These are phyloP conservation scores for Alopecurus myosuroides DNA, from an alignment of 176 grass and related monocot species.

Conservation along the genomic window DNA sequence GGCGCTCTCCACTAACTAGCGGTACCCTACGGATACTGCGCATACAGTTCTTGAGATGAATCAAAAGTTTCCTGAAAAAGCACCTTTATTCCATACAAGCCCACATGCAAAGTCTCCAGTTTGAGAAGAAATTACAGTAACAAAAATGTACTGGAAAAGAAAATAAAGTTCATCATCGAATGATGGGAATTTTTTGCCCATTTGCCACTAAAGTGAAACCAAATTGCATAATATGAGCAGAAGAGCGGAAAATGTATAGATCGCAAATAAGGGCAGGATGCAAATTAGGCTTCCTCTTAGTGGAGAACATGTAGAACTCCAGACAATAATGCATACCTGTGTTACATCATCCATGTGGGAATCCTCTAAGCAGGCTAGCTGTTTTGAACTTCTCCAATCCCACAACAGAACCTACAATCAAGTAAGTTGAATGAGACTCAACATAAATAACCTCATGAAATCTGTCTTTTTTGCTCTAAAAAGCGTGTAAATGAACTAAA, in stretches of 20 bases:
- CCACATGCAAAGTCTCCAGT: neutral
- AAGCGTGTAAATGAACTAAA: neutral
- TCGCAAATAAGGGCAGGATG: neutral
- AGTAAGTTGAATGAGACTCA: neutral
- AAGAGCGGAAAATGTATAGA: neutral
- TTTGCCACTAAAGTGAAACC: neutral
- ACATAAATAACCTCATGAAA: neutral
- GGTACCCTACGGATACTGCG: neutral
- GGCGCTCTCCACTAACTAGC: neutral
- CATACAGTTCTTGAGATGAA: neutral
- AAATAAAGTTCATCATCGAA: neutral
- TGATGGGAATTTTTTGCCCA: neutral
- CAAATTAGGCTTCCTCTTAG: neutral
- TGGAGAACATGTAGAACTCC: neutral
- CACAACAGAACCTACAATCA: conserved; percentile 69
- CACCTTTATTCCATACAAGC: neutral
- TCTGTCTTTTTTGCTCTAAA: neutral
- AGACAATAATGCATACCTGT: conserved; percentile 42
- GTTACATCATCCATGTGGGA: conserved; percentile 93
- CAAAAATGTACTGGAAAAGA: neutral
- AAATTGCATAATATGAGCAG: neutral
- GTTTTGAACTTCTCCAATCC: conserved; percentile 96
- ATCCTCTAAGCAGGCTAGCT: conserved; percentile 77
- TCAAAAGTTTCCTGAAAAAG: neutral
- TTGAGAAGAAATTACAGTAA: neutral